Evolutionary conservation across 257 asterid genomes (phyloP), one percentile per base, ranked within the genome.

Genomic region (Agastache rugosa): DNA sequence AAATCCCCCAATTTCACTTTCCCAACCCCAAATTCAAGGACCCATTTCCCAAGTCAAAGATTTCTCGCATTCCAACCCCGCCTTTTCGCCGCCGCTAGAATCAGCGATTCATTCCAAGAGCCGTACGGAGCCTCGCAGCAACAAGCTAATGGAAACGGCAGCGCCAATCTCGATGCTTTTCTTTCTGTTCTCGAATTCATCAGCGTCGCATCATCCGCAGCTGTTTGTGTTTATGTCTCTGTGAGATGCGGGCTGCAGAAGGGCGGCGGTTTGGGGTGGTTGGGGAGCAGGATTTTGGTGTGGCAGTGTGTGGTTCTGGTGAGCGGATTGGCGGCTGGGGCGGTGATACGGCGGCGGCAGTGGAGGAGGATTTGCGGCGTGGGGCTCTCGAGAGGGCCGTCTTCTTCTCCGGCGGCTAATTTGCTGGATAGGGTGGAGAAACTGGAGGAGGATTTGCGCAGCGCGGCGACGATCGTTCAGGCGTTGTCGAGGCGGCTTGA

Each of bases 381-480:
- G 23, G 87, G 82, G n/a, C 64, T 78, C 54, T 83, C 91, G 9
- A 80, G 89, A 66, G 78, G 79, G 25, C 70, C 71, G 67, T 69
- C 70, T 31, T 67, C 69, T 4, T 53, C 54, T 5, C 59, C 59
- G 59, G 87, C 81, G 63, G 84, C 75, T 72, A 84, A 89, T 83
- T 81, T 92, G 84, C 77, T 88, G 84, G 96, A 83, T 60, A 90
- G 97, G 77, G 87, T 92, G 80, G 97, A 92, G 86, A 90, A 85
- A 73, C 17, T 94, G 79, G 98, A 94, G 87, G 90, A 88, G 78
- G 96, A 89, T 71, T 81, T 86, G 63, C 83, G 85, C 42, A 78
- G 85, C 76, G 83, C 88, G 7, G 66, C 79, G 0, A 81, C 88
- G 0, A 81, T 92, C 64, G 70, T 58, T 75, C 91, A 82, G 78